Evolutionary conservation across 345 rosid genomes (phyloP), one percentile per base, ranked within the genome.

Genomic region (Gossypium thurberi): DNA sequence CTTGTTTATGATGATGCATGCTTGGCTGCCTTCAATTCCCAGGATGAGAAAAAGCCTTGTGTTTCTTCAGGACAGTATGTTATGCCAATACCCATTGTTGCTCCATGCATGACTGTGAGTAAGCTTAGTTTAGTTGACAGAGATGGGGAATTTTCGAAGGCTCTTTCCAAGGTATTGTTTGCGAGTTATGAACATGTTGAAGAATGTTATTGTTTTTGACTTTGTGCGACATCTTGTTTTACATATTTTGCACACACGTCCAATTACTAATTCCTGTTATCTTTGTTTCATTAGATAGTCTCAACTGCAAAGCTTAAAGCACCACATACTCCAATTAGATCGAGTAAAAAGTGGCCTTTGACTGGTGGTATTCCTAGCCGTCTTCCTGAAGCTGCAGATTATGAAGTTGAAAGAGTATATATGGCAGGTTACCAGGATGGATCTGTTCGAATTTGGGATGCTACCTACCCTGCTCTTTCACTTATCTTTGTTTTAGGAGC

Each of bases 391-490:
- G 72, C 75, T 53, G 87, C 82, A 74, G 84, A 81, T 70, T 77
- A 76, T 78, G 82, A 77, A 76, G 85, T 90, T 83, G 88, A 87
- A 77, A 87, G 88, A 82, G 72, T 91, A 65, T 91, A 87, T 80
- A 33, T 87, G 78, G 91, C 96, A 76, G 98, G 98, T 77, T 91
- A 93, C 83, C 83, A 79, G 79, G 92, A 93, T 72, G 98, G 96
- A 74, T 88, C 92, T 76, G 83, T 87, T 78, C 84, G 85, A 77
- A 80, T 91, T 71, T 93, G 97, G 98, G 89, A 89, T 80, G 92
- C 96, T 65, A 87, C 91, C 62, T 86, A 79, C 82, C 92, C 91
- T 51, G 65, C 84, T 73, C 77, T 87, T n/a, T 83, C 84, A 21
- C 96, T 80, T 70, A 80, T 91, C 58, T 84, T 82, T 74, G 70